A percentile compares a stretch with the other conserved stretches of the same genome.
Conservation (phyloP, 176 grass and related monocot species). For the Oryza officinalis region DNA sequence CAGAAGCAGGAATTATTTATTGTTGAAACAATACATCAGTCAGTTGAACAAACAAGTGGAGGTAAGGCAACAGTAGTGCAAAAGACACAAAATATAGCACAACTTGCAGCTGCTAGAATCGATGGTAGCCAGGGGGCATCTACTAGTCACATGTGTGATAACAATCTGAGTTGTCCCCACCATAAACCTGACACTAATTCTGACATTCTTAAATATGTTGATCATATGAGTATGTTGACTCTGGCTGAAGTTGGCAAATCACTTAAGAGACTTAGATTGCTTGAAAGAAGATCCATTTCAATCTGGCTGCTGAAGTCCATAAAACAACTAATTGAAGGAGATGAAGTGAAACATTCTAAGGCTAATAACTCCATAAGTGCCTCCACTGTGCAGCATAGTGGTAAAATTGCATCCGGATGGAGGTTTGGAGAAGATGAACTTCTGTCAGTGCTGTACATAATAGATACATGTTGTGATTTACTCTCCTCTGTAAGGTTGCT, state of each 20-base stretch:
- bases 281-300: conserved; percentile 90
- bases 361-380: conserved; percentile 50
- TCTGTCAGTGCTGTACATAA: conserved; percentile 77
- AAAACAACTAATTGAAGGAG: conserved; percentile 81
- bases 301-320: conserved; percentile 88
- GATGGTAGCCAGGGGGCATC: conserved; percentile 95
- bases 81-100: conserved; percentile 92
- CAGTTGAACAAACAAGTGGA: conserved; percentile 68
- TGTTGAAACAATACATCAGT: conserved; percentile 61
- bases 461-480: conserved; percentile 90
- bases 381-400: conserved; percentile 48
- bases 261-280: conserved; percentile 79
- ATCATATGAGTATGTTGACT: conserved; percentile 45
- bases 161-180: conserved; percentile 81
- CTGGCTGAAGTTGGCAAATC: conserved; percentile 74
- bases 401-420: conserved; percentile 62
- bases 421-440: conserved; percentile 85
- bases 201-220: conserved; percentile 68
- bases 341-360: conserved; percentile 65
- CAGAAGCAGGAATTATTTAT: conserved; percentile 73
- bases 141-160: conserved; percentile 97
- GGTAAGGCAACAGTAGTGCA: conserved; percentile 68
- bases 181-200: conserved; percentile 66
- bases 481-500: conserved; percentile 71
- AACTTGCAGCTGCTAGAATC: conserved; percentile 84